Conservation (phyloP, 768 basidiomycete genomes). For the Phylloporus sp. region DNA sequence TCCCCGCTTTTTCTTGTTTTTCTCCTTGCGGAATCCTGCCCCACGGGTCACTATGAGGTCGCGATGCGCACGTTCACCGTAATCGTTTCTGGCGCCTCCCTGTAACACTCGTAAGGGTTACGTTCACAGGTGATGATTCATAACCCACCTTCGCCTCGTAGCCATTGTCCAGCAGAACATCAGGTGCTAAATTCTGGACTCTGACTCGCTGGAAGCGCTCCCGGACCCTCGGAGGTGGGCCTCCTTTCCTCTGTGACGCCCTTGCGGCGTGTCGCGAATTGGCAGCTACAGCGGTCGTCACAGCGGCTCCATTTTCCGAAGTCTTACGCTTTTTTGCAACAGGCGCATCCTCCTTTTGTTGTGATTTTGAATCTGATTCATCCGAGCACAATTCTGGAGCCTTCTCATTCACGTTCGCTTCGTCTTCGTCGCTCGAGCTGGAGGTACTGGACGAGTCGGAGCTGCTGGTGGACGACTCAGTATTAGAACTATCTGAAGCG, state of each 20-base stretch:
- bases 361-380: not conserved
- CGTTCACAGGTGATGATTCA: not conserved
- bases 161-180: constrained; percentile 56
- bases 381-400: constrained; percentile 20
- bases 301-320: constrained; percentile 45
- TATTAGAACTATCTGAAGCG: constrained; percentile 12
- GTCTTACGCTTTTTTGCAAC: constrained; percentile 60
- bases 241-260: constrained; percentile 11
- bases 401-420: not conserved
- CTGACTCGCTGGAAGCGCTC: constrained; percentile 81
- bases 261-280: not conserved
- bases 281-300: constrained; percentile 39
- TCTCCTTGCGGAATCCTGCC: constrained; percentile 95
- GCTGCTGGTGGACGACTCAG: constrained; percentile 12
- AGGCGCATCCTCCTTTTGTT: constrained; percentile 15
- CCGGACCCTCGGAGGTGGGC: constrained; percentile 38
- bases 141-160: constrained; percentile 73
- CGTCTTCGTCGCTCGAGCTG: constrained; percentile 13
- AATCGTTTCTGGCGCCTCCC: constrained; percentile 71
- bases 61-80: constrained; percentile 77
- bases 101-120: constrained; percentile 21
- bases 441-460: constrained; percentile 13
- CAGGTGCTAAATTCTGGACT: constrained; percentile 45
- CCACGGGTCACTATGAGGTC: constrained; percentile 94
- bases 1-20: constrained; percentile 98